Evolutionary conservation across 805 yeast genomes (phyloP).

Genomic region (Ogataea glucozyma): DNA sequence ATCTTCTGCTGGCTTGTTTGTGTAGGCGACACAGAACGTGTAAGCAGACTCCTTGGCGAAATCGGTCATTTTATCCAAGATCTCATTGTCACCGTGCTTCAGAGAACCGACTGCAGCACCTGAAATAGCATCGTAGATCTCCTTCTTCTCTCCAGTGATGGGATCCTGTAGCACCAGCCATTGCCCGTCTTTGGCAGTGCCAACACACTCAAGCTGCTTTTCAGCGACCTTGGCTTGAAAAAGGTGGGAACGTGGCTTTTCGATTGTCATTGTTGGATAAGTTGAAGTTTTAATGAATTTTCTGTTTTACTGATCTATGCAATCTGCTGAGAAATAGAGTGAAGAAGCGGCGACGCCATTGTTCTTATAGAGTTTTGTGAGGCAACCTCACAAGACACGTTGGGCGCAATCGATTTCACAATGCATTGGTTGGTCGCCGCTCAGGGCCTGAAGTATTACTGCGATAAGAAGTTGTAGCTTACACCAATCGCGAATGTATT

Average conservation of each 20-base stretch:
- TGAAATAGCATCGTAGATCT: conserved; percentile 41
- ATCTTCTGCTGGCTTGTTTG: conserved; percentile 42
- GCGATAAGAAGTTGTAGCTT: too few species aligned
- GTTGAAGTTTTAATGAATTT: not conserved
- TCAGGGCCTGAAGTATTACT: too few species aligned
- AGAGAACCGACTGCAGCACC: conserved; percentile 51
- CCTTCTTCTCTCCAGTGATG: conserved; percentile 36
- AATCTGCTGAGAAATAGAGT: too few species aligned
- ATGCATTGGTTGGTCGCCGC: too few species aligned
- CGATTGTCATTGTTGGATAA: conserved; percentile 18
- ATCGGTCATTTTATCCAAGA: conserved; percentile 23
- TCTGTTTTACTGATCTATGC: too few species aligned
- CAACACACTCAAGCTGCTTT: conserved; percentile 36
- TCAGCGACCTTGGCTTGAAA: conserved; percentile 44
- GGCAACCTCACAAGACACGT: too few species aligned
- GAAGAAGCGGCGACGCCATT: too few species aligned
- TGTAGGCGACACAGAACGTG: conserved; percentile 33
- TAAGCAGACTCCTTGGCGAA: conserved; percentile 39
- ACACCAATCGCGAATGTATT: too few species aligned
- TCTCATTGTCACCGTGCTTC: conserved; percentile 43
- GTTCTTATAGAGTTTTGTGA: too few species aligned
- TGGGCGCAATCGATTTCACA: too few species aligned
- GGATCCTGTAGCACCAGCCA: conserved; percentile 42
- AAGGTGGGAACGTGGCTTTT: conserved; percentile 32
- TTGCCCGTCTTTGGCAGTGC: conserved; percentile 42